Evolutionary conservation across 225 moss, liverwort and hornwort genomes (phyloP).

Genomic region (Polytrichum formosum): DNA sequence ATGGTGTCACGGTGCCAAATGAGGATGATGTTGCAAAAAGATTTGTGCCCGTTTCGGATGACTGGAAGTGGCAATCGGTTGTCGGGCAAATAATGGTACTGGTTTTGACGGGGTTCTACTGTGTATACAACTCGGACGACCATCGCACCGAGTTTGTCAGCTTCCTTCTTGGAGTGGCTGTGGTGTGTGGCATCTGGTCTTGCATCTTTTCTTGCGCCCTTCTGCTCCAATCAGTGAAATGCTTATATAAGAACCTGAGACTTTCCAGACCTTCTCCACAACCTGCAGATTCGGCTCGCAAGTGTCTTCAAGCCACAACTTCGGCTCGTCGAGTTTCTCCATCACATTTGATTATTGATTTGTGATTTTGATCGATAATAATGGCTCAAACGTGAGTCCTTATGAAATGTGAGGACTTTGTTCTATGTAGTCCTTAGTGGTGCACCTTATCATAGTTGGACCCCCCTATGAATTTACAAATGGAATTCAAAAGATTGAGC

Average conservation of each 20-base stretch:
- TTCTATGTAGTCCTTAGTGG: no score
- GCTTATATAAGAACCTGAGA: not conserved
- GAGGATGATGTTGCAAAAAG: not conserved
- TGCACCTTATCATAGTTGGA: no score
- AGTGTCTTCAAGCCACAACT: no score
- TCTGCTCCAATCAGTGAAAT: not conserved
- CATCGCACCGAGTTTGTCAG: not conserved
- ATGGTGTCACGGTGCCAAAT: not conserved
- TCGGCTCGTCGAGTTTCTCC: no score
- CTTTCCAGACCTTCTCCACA: no score
- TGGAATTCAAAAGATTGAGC: no score
- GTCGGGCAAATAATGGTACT: not conserved
- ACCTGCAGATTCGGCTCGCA: no score
- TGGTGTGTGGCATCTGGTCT: not conserved
- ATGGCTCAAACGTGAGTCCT: no score
- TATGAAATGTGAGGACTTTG: no score
- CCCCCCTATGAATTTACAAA: no score
- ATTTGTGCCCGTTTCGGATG: not conserved
- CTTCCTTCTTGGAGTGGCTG: not conserved
- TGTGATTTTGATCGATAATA: no score
- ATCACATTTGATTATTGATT: no score
- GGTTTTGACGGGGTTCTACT: not conserved
- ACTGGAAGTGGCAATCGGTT: not conserved
- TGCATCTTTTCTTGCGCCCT: not conserved
- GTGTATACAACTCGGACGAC: not conserved